Evolutionary conservation across 202 grass and related monocot genomes (phyloP).

Genomic region (Carex arenaria): DNA sequence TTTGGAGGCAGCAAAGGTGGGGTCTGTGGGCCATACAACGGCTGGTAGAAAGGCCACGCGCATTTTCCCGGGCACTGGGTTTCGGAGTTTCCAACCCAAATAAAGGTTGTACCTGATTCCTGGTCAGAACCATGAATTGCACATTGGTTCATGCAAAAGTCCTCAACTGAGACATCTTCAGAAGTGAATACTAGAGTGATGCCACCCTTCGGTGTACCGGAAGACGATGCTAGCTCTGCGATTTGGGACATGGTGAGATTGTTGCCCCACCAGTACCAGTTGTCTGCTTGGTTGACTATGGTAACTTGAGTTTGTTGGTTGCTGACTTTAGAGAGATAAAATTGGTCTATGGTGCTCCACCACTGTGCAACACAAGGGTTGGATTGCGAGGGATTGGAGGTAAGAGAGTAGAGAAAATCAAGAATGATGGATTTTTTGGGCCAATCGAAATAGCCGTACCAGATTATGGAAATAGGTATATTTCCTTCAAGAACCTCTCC

Average conservation of each 20-base stretch:
- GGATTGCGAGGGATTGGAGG: not conserved
- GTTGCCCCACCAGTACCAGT: conserved; percentile 7
- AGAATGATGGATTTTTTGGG: conserved; percentile 27
- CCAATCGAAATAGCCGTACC: conserved; percentile 27
- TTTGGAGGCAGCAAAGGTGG: conserved; percentile 31
- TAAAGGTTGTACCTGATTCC: not conserved
- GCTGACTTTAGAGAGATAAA: conserved; percentile 16
- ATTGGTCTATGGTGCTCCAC: conserved; percentile 25
- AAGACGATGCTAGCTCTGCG: not conserved
- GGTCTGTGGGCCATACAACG: conserved; percentile 30
- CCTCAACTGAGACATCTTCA: conserved; percentile 30
- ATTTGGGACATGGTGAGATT: conserved; percentile 23
- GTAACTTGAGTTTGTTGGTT: conserved; percentile 8
- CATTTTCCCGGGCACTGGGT: conserved; percentile 37
- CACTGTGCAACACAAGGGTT: conserved; percentile 29
- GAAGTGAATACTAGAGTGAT: conserved; percentile 27
- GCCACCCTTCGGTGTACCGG: not conserved
- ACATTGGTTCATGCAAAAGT: conserved; percentile 34
- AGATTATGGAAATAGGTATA: conserved; percentile 22
- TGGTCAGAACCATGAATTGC: conserved; percentile 16
- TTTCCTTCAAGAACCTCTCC: conserved; percentile 28
- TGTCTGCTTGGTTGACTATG: conserved; percentile 19
- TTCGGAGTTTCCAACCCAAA: conserved; percentile 34
- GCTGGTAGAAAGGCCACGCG: conserved; percentile 39
- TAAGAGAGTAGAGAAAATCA: conserved; percentile 30